These are phyloP conservation scores for Penicillium lagena DNA, from an alignment of 495 filamentous ascomycete genomes.

Conservation along the genomic window DNA sequence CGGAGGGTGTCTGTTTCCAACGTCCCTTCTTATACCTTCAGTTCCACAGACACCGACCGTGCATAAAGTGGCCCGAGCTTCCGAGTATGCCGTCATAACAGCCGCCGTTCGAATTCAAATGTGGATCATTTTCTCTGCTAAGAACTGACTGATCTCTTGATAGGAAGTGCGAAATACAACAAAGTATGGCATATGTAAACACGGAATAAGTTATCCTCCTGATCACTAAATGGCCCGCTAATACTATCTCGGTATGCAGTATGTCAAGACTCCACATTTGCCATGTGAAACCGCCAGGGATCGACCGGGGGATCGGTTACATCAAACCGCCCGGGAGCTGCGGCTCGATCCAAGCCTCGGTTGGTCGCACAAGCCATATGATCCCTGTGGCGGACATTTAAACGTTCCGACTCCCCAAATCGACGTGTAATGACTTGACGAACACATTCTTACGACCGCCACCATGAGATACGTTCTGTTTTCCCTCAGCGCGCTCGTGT, in stretches of 20 bases:
- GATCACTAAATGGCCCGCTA: background rate
- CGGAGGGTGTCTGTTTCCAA: too few relatives aligned
- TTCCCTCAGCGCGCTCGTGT: constrained; percentile 32
- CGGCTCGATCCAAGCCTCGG: constrained; percentile 9
- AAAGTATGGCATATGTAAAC: too few relatives aligned
- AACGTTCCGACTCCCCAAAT: background rate
- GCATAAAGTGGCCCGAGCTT: too few relatives aligned
- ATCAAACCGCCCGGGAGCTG: background rate
- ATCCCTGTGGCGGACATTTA: constrained; percentile 3
- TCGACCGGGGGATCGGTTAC: background rate
- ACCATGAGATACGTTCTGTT: constrained; percentile 31
- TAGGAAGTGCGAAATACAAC: too few relatives aligned
- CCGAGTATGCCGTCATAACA: too few relatives aligned
- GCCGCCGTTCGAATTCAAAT: too few relatives aligned
- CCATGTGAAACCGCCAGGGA: constrained; percentile 7
- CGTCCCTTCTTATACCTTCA: too few relatives aligned
- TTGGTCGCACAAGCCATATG: constrained; percentile 6
- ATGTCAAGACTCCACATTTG: background rate
- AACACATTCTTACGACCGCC: background rate
- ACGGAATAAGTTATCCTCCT: too few relatives aligned
- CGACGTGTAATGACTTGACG: too few relatives aligned
- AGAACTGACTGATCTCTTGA: too few relatives aligned
- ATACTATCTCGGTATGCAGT: constrained; percentile 14
- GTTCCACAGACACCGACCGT: too few relatives aligned
- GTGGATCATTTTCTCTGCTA: too few relatives aligned